Evolutionary conservation across 345 rosid genomes (phyloP).

Genomic region (Acer campestre): DNA sequence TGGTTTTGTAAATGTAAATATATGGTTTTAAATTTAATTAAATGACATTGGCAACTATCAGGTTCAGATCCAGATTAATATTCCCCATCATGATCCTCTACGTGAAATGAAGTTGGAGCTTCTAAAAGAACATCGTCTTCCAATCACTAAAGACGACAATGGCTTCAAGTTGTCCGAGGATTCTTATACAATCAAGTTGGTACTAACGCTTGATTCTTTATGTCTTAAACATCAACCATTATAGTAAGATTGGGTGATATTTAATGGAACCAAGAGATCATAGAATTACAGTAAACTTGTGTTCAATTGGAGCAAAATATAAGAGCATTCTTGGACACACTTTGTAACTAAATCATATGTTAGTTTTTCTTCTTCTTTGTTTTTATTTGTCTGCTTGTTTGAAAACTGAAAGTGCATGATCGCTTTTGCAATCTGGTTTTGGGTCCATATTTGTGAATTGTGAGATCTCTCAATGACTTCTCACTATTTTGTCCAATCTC

Average conservation of each 20-base stretch:
- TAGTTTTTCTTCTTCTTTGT: too few species aligned
- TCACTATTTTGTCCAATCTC: not conserved
- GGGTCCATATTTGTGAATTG: not conserved
- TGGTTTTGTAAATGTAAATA: not conserved
- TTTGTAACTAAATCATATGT: too few species aligned
- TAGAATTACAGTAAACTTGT: conserved; percentile 8
- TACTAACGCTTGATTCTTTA: conserved; percentile 25
- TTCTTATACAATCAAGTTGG: conserved; percentile 73
- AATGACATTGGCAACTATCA: conserved; percentile 33
- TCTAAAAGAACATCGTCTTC: conserved; percentile 47
- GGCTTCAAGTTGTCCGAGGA: conserved; percentile 41
- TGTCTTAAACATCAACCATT: conserved; percentile 5
- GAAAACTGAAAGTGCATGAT: not conserved
- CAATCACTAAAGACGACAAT: conserved; percentile 37
- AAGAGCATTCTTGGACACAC: too few species aligned
- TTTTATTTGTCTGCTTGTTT: not conserved
- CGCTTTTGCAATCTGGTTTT: not conserved
- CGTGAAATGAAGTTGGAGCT: conserved; percentile 55
- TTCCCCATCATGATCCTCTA: conserved; percentile 53
- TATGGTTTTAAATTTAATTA: not conserved
- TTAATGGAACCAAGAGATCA: not conserved
- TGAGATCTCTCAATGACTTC: not conserved
- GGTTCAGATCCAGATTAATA: conserved; percentile 58
- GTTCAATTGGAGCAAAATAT: not conserved
- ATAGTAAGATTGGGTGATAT: not conserved